phyloP scores from a whole-genome alignment of 148 eudicot genomes.

The Simmondsia chinensis region DNA sequence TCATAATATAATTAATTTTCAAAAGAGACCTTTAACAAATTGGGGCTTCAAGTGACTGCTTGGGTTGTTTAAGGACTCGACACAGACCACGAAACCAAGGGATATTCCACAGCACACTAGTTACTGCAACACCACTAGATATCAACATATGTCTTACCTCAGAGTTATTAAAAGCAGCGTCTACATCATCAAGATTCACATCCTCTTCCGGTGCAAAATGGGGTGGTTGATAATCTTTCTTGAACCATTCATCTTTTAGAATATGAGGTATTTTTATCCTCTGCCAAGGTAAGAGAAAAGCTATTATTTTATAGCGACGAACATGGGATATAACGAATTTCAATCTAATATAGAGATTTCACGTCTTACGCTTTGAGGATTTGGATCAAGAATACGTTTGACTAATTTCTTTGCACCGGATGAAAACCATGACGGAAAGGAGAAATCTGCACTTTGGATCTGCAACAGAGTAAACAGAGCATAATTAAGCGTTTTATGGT shows the following conservation, averaged over 20 bases:
- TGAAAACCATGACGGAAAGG: slow-evolving; percentile 69
- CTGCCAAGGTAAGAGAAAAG: slow-evolving; percentile 28
- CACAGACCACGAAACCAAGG: no score
- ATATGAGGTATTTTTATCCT: slow-evolving; percentile 62
- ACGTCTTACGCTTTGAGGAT: slow-evolving; percentile 66
- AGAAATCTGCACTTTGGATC: slow-evolving; percentile 54
- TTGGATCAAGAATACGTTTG: slow-evolving; percentile 70
- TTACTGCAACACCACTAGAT: not conserved
- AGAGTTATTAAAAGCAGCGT: slow-evolving; percentile 62
- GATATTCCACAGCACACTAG: no score
- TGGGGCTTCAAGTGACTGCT: no score
- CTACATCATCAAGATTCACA: slow-evolving; percentile 77
- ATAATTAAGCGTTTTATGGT: no score
- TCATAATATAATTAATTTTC: no score
- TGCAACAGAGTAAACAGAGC: slow-evolving; percentile 24
- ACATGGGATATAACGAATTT: not conserved
- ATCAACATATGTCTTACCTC: slow-evolving; percentile 34
- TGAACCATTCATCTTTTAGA: slow-evolving; percentile 78
- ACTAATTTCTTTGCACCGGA: slow-evolving; percentile 53
- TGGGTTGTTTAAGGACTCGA: no score
- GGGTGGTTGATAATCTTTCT: slow-evolving; percentile 62
- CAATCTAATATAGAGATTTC: not conserved
- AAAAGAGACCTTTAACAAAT: no score
- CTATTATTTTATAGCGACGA: not conserved
- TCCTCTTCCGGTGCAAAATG: slow-evolving; percentile 54